phyloP scores from a whole-genome alignment of 257 asterid genomes.

The Scutellaria baicalensis region DNA sequence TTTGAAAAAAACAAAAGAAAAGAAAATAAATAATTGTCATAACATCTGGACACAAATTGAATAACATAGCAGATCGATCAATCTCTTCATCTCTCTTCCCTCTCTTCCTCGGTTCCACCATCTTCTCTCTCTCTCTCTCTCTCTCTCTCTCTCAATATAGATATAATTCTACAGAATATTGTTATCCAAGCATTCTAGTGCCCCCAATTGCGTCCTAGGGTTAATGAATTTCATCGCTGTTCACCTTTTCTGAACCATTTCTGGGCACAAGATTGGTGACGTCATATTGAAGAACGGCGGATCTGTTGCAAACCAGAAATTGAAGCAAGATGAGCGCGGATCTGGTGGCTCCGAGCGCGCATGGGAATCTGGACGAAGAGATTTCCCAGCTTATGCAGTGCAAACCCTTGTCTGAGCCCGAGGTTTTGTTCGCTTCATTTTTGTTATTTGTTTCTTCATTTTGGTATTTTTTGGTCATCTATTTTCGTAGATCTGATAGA shows the following conservation, averaged over 20 bases:
- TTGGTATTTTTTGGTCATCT: not conserved
- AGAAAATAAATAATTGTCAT: not conserved
- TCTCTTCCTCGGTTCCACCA: constrained; percentile 17
- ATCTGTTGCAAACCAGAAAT: constrained; percentile 19
- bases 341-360: constrained; percentile 61
- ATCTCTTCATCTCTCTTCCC: not conserved
- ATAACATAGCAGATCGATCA: constrained; percentile 11
- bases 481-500: constrained; percentile 26
- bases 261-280: not conserved
- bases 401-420: constrained; percentile 91
- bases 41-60: not conserved
- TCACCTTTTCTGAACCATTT: constrained; percentile 2
- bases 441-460: not conserved
- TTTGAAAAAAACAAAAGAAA: not conserved
- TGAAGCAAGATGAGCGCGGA: constrained; percentile 65
- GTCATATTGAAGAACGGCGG: constrained; percentile 15
- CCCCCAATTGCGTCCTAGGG: constrained; percentile 13
- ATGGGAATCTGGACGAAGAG: constrained; percentile 90
- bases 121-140: not conserved
- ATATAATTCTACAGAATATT: constrained; percentile 1
- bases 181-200: not conserved
- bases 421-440: constrained; percentile 35
- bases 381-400: constrained; percentile 96
- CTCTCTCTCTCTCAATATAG: constrained; percentile 4
- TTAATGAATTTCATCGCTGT: not conserved